phyloP scores from a whole-genome alignment of 1,284 basidiomycete genomes.

The Fomitopsis pinicola region DNA sequence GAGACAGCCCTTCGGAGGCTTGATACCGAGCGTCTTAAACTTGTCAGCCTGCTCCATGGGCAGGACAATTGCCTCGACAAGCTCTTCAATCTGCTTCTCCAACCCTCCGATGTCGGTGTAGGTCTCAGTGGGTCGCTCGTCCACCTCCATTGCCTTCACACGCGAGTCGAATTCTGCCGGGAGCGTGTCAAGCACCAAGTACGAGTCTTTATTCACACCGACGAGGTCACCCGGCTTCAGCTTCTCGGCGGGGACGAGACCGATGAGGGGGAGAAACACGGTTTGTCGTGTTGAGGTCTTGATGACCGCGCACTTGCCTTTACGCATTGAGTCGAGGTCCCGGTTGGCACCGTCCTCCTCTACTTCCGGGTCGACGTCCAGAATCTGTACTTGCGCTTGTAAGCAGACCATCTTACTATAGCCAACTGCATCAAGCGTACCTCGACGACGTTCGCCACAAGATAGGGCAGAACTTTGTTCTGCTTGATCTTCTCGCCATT shows the following conservation, averaged over 20 bases:
- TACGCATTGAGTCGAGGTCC: conserved; percentile 90
- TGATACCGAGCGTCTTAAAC: conserved; percentile 81
- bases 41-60: conserved; percentile 82
- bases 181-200: conserved; percentile 89
- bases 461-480: conserved; percentile 98
- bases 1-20: conserved; percentile 72
- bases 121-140: conserved; percentile 75
- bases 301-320: conserved; percentile 97
- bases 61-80: conserved; percentile 77
- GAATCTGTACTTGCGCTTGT: conserved; percentile 54
- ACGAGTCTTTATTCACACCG: conserved; percentile 99
- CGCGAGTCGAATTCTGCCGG: conserved; percentile 76
- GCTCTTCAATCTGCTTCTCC: conserved; percentile 81
- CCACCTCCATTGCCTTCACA: conserved; percentile 93
- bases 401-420: not conserved
- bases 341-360: conserved; percentile 93
- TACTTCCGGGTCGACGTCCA: conserved; percentile 91
- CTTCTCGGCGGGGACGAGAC: conserved; percentile 89
- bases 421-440: conserved; percentile 37
- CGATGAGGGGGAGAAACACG: conserved; percentile 97
- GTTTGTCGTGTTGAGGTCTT: conserved; percentile 98
- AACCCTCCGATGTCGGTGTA: conserved; percentile 80
- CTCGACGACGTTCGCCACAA: conserved; percentile 97
- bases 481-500: conserved; percentile 99
- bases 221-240: conserved; percentile 93